Base-by-base conservation (phyloP, 306 rosid species). In the Quercus robur region DNA sequence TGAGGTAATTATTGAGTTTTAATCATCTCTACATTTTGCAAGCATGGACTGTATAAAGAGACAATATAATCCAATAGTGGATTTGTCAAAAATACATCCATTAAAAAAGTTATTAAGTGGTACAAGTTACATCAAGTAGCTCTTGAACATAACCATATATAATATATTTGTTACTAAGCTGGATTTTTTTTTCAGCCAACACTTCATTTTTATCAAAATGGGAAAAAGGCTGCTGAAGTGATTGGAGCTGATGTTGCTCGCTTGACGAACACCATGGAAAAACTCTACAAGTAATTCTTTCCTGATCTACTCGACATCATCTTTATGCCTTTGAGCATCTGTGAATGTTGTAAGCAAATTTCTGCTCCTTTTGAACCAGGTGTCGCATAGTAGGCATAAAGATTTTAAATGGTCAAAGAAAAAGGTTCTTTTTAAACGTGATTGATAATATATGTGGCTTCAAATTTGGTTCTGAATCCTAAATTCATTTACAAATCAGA, bases 161-260 rank as follows among this genome's bases (percentile, higher is more conserved):
- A 33, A 31, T 25, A 52, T 76, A 44, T 63, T 30, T 71, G 80
- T 75, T 75, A 25, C 35, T 79, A n/a, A 69, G 54, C 51, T 51
- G 6, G 59, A 4, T 25, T 69, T 7, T 80, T 83, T 54, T 55
- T 89, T 86, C 93, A 94, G 98, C 97, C 97, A 77, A 92, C 97
- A 18, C 84, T 92, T 70, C 89, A 94, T 33, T 89, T 94, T 92
- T 94, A 88, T 78, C 89, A 86, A 74, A 80, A 84, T 26, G 97
- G 97, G 49, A 88, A 82, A 85, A 89, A 83, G 87, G 91, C 89
- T 4, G 93, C 85, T 75, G 94, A 91, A 75, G 80, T 94, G 58
- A 63, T 92, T 19, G 97, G 98, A 28, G 97, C 94, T 33, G 93
- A 94, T 80, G 70, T 75, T 78, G 76, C 73, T 1, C 85, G 77